Evolutionary conservation across 2,329 filamentous ascomycete genomes (phyloP).

Genomic region (Coniosporium tulheliwenetii): DNA sequence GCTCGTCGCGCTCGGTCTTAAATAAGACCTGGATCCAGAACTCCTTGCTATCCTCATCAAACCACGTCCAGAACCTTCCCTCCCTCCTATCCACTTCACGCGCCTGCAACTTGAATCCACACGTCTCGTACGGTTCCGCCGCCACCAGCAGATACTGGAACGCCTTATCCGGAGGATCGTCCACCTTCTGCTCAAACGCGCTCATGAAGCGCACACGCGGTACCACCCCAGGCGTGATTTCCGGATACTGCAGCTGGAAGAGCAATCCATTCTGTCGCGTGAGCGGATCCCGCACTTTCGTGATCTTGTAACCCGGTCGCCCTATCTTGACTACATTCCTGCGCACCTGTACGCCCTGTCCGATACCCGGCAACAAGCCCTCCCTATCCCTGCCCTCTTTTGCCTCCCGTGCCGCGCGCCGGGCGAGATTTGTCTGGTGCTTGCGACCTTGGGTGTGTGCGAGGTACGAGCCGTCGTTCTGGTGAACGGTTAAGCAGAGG

Average conservation of each 20-base stretch:
- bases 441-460: slow-evolving; percentile 97
- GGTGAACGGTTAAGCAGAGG: slow-evolving; percentile 91
- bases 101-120: slow-evolving; percentile 88
- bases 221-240: slow-evolving; percentile 59
- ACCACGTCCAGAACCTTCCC: slow-evolving; percentile 84
- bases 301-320: slow-evolving; percentile 92
- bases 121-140: slow-evolving; percentile 95
- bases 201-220: slow-evolving; percentile 95
- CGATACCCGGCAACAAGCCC: slow-evolving; percentile 59
- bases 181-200: slow-evolving; percentile 87
- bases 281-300: slow-evolving; percentile 79
- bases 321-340: slow-evolving; percentile 90
- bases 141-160: slow-evolving; percentile 93
- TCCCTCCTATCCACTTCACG: slow-evolving; percentile 82
- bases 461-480: slow-evolving; percentile 97
- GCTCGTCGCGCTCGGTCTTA: slow-evolving; percentile 93
- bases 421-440: slow-evolving; percentile 94
- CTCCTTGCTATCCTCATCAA: slow-evolving; percentile 88
- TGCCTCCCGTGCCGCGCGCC: slow-evolving; percentile 88
- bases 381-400: slow-evolving; percentile 65
- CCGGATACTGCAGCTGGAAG: slow-evolving; percentile 94
- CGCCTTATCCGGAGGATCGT: slow-evolving; percentile 78
- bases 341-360: slow-evolving; percentile 48
- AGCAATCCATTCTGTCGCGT: slow-evolving; percentile 78
- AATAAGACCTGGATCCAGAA: slow-evolving; percentile 98